Base-by-base conservation (phyloP, 2,329 filamentous ascomycete genomes). In the Neofusicoccum kwambonambiense region DNA sequence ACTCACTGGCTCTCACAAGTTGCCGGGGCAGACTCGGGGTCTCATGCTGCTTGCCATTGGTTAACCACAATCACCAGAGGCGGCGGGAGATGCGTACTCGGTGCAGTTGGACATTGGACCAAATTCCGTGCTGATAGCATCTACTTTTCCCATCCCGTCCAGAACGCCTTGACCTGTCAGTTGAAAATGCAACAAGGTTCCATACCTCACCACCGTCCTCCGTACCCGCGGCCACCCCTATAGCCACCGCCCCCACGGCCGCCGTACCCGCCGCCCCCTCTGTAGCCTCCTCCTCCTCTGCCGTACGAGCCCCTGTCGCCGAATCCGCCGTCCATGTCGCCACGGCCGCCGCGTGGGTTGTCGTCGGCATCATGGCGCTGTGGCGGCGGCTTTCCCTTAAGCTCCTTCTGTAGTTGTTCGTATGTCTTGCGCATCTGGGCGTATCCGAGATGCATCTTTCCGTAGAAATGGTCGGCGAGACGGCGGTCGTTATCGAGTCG, bases 361-460 rank as follows among this genome's bases (percentile, higher is more conserved):
- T 65, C 63, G 54, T 65, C 63, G 35, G 47, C n/a, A 52, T 68
- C 66, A 34, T 67, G 64, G 70, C 86, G 83, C 19, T 82, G 80
- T 17, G 86, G 87, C 45, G 87, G 86, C 54, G 84, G 82, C 34
- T 91, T 83, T 1, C 89, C 89, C 74, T 92, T 91, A 78, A 97
- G 84, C 75, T 97, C 93, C 78, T 93, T 93, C 60, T 90, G 90
- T 68, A 99, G 87, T n/a, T 86, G 82, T 64, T 97, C 93, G 73
- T 87, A 93, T 3, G 93, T 95, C 83, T 95, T 96, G 71, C 95
- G 88, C 95, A 99, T 99, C 80, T 97, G 92, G 15, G 95, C 95
- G 76, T 98, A 99, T 0, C 95, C 95, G 65, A 99, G 81, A 75
- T 99, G 95, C 95, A 99, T 99, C 83, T 99, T 99, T 22, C 95